A percentile compares a stretch with the other conserved stretches of the same genome.
Evolutionary conservation across 768 basidiomycete species (phyloP).

Genomic region (Filobasidium floriforme): DNA sequence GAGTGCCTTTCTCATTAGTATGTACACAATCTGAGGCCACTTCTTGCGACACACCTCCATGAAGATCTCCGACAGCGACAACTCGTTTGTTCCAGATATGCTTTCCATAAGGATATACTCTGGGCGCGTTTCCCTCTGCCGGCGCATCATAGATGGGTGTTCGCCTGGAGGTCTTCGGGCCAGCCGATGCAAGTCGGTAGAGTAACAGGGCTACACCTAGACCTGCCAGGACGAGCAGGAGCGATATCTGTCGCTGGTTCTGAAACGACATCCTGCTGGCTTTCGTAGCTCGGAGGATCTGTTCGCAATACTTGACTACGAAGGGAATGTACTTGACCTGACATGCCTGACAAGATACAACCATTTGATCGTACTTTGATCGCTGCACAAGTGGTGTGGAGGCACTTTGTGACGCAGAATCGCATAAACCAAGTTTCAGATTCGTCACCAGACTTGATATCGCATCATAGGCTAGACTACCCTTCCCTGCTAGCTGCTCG

Average conservation of each 20-base stretch:
- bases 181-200: conserved; percentile 10
- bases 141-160: neutral
- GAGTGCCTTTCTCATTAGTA: neutral
- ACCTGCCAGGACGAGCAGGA: conserved; percentile 16
- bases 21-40: neutral
- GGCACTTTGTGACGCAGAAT: too few species aligned
- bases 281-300: too few species aligned
- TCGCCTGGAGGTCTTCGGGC: conserved; percentile 6
- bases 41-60: conserved; percentile 52
- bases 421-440: too few species aligned
- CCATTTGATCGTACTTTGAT: too few species aligned
- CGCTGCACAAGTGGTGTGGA: too few species aligned
- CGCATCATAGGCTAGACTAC: too few species aligned
- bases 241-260: conserved; percentile 9
- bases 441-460: too few species aligned
- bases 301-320: too few species aligned
- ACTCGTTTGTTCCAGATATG: conserved; percentile 46
- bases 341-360: too few species aligned
- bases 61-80: conserved; percentile 84
- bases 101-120: neutral
- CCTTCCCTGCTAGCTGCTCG: too few species aligned
- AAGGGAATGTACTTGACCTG: too few species aligned
- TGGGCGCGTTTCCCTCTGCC: neutral
- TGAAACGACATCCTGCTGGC: neutral
- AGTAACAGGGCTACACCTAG: conserved; percentile 16